Conservation (phyloP, 164 flowering plant species). For the Magnolia sinica region DNA sequence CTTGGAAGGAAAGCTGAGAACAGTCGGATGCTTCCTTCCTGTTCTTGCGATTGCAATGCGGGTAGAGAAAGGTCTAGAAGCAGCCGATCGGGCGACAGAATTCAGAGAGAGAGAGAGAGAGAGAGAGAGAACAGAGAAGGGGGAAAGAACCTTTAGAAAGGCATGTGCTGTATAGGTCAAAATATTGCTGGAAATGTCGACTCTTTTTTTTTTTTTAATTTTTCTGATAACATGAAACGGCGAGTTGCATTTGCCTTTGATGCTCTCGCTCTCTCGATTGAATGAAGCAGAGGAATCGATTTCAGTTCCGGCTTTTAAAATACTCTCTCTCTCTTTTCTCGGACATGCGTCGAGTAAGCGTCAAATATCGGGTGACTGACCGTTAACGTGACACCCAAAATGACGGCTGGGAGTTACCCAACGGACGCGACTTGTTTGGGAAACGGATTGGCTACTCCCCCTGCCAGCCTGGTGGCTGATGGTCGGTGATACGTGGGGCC, state of each 20-base stretch:
- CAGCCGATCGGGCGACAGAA: background rate
- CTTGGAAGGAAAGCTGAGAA: background rate
- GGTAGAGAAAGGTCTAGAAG: conserved; percentile 7
- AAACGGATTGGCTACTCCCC: background rate
- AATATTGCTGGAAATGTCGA: conserved; percentile 27
- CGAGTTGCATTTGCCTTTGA: background rate
- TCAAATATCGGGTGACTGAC: background rate
- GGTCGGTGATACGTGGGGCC: too few species aligned
- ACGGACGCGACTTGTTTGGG: background rate
- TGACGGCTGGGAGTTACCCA: background rate
- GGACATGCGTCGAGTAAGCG: background rate
- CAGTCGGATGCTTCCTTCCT: background rate
- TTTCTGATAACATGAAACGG: background rate
- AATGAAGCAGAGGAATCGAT: background rate
- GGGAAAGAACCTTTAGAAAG: conserved; percentile 7
- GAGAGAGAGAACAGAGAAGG: conserved; percentile 5
- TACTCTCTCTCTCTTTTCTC: background rate
- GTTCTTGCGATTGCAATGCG: conserved; percentile 13
- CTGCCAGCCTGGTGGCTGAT: background rate
- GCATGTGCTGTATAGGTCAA: conserved; percentile 56
- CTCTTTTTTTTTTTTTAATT: background rate
- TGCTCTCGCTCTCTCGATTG: background rate
- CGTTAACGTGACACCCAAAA: conserved; percentile 7
- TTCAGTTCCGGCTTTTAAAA: conserved; percentile 3
- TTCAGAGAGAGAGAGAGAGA: conserved; percentile 24